Conservation (phyloP, 2,329 filamentous ascomycete genomes). For the Geosmithia putterillii region DNA sequence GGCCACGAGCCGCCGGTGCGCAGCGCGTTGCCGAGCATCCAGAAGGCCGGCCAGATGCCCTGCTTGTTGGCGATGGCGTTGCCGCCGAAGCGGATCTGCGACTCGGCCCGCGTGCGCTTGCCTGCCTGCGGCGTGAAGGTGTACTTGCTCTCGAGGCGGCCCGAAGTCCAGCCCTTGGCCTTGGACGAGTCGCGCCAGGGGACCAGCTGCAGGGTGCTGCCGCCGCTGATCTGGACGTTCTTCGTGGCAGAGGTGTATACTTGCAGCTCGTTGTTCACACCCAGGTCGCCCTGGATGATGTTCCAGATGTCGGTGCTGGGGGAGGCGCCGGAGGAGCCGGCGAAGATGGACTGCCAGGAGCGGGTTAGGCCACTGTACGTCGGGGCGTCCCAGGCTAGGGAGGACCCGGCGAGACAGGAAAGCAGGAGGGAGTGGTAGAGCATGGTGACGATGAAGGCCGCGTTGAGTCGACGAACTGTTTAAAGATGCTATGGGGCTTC, state of each 20-base stretch:
- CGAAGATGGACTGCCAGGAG: slow-evolving; percentile 25
- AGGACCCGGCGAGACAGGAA: not conserved
- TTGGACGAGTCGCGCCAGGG: slow-evolving; percentile 19
- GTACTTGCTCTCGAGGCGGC: slow-evolving; percentile 29
- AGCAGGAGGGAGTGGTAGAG: not conserved
- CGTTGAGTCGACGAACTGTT: too few relatives aligned
- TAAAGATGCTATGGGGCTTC: too few relatives aligned
- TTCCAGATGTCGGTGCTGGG: slow-evolving; percentile 21
- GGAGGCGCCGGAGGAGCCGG: slow-evolving; percentile 15
- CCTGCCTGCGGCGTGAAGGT: slow-evolving; percentile 27
- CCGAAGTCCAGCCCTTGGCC: slow-evolving; percentile 28
- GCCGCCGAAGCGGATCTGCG: slow-evolving; percentile 28
- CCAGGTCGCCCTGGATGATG: slow-evolving; percentile 18
- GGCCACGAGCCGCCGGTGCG: slow-evolving; percentile 39
- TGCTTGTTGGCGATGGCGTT: slow-evolving; percentile 25
- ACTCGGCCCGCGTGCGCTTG: slow-evolving; percentile 26
- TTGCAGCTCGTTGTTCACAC: slow-evolving; percentile 34
- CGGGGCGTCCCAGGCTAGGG: slow-evolving; percentile 16
- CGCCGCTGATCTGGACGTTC: slow-evolving; percentile 35
- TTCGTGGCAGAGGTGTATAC: slow-evolving; percentile 25
- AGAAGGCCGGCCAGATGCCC: slow-evolving; percentile 48
- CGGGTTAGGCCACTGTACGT: slow-evolving; percentile 16
- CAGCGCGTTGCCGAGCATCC: slow-evolving; percentile 39
- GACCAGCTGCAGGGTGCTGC: slow-evolving; percentile 32
- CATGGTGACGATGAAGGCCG: not conserved